Conservation (phyloP, 2,329 filamentous ascomycete genomes). For the Berkeleyomyces basicola region DNA sequence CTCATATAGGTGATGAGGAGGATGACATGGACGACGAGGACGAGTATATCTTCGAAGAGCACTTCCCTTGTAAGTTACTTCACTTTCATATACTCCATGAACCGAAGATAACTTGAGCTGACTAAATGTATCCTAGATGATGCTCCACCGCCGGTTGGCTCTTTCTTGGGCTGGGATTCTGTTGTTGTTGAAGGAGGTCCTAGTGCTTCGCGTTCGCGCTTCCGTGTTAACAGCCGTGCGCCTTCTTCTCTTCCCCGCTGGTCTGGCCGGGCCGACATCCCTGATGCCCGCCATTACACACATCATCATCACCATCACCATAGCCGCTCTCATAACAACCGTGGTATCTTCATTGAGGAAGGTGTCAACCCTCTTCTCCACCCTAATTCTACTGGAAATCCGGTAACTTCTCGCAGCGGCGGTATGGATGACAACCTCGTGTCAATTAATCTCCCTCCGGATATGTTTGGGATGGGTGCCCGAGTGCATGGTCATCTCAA, state of each 20-base stretch:
- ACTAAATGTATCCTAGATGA: slow-evolving; percentile 13
- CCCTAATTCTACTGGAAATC: slow-evolving; percentile 32
- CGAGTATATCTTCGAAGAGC: slow-evolving; percentile 44
- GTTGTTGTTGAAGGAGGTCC: slow-evolving; percentile 16
- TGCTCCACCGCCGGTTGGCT: slow-evolving; percentile 29
- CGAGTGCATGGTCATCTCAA: slow-evolving; percentile 8
- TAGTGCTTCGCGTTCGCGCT: slow-evolving; percentile 27
- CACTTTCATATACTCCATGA: not conserved
- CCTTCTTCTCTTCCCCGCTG: slow-evolving; percentile 2
- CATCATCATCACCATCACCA: not conserved
- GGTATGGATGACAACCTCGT: slow-evolving; percentile 24
- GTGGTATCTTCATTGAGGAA: slow-evolving; percentile 46
- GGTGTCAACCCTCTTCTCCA: slow-evolving; percentile 76
- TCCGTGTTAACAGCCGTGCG: slow-evolving; percentile 15
- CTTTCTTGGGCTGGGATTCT: slow-evolving; percentile 40
- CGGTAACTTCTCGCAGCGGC: slow-evolving; percentile 31
- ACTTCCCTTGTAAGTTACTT: slow-evolving; percentile 35
- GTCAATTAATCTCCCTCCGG: slow-evolving; percentile 33
- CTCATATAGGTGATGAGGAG: slow-evolving; percentile 28
- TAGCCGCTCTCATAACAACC: not conserved
- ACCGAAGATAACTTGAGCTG: slow-evolving; percentile 7
- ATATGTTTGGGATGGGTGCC: slow-evolving; percentile 24
- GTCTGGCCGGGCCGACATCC: not conserved
- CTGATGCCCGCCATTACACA: not conserved
- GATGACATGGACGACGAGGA: slow-evolving; percentile 59